Evolutionary conservation across 2,329 filamentous ascomycete species (phyloP).

Genomic region (Shiraia sp.): DNA sequence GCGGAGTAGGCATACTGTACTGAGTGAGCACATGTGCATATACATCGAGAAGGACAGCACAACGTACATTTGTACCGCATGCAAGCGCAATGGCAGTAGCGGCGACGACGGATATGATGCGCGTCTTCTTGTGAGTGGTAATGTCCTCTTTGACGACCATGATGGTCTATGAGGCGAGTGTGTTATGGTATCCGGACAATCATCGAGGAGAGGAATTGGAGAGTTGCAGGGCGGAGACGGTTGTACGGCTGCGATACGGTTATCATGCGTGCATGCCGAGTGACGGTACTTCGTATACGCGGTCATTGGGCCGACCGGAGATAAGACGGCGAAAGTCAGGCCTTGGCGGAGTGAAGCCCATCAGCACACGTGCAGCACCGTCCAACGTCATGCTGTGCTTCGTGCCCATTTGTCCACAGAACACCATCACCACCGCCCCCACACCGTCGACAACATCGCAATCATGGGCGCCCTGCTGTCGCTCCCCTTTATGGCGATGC

Average conservation of each 20-base stretch:
- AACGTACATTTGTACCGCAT: constrained; percentile 85
- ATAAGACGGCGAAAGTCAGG: constrained; percentile 20
- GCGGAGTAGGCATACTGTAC: constrained; percentile 93
- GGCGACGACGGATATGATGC: constrained; percentile 80
- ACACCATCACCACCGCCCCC: constrained; percentile 11
- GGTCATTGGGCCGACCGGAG: constrained; percentile 18
- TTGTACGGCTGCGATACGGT: no score
- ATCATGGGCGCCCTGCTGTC: constrained; percentile 90
- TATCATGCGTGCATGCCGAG: no score
- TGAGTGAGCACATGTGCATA: constrained; percentile 26
- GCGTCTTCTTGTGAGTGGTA: constrained; percentile 61
- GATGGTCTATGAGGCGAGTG: constrained; percentile 14
- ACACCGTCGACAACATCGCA: constrained; percentile 15
- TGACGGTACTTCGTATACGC: not conserved
- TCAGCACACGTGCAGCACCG: constrained; percentile 13
- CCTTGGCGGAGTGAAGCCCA: constrained; percentile 16
- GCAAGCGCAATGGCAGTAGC: constrained; percentile 84
- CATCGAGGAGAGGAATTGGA: constrained; percentile 22
- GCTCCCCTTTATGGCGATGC: constrained; percentile 84
- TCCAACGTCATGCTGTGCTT: constrained; percentile 22
- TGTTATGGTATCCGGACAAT: constrained; percentile 18
- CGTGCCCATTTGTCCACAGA: constrained; percentile 9
- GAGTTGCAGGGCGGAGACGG: constrained; percentile 6
- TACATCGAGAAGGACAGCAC: not conserved
- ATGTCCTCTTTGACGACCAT: constrained; percentile 29